These are phyloP conservation scores for Sporisorium graminicola DNA, from an alignment of 1,284 basidiomycete genomes.

Conservation along the genomic window DNA sequence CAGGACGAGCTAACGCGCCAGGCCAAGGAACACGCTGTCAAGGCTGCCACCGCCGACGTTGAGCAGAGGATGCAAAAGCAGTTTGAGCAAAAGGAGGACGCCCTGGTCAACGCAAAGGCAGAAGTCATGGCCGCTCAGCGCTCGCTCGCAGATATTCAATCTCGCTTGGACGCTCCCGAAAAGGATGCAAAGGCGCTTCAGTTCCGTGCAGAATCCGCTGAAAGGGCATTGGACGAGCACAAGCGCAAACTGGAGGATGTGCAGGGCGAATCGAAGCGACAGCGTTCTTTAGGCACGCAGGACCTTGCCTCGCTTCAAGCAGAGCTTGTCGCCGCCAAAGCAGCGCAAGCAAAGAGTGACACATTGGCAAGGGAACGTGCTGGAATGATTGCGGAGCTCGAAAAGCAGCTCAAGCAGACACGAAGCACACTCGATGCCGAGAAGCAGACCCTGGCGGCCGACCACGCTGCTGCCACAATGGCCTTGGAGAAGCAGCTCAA, in stretches of 20 bases:
- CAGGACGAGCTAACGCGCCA: conserved; percentile 24
- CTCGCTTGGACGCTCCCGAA: conserved; percentile 15
- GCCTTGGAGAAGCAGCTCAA: conserved; percentile 12
- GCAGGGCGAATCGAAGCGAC: conserved; percentile 11
- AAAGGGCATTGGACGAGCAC: conserved; percentile 23
- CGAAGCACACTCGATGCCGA: neutral
- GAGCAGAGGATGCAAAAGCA: conserved; percentile 27
- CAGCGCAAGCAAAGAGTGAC: neutral
- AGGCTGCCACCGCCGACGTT: conserved; percentile 25
- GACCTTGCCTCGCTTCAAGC: conserved; percentile 26
- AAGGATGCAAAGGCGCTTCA: conserved; percentile 25
- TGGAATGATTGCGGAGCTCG: conserved; percentile 20
- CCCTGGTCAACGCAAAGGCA: conserved; percentile 32
- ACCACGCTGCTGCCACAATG: neutral
- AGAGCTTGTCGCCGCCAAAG: conserved; percentile 11
- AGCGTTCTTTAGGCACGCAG: conserved; percentile 11
- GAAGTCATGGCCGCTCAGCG: conserved; percentile 28
- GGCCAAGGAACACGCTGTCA: conserved; percentile 19
- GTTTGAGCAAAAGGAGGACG: conserved; percentile 35
- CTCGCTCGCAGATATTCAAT: conserved; percentile 23
- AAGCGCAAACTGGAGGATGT: conserved; percentile 21
- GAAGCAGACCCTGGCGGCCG: conserved; percentile 2
- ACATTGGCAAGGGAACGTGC: conserved; percentile 18
- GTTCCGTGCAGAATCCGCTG: conserved; percentile 28
- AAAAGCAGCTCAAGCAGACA: conserved; percentile 18